These are phyloP conservation scores for Cenchrus purpureus DNA, from an alignment of 176 grass and related monocot genomes.

Conservation along the genomic window DNA sequence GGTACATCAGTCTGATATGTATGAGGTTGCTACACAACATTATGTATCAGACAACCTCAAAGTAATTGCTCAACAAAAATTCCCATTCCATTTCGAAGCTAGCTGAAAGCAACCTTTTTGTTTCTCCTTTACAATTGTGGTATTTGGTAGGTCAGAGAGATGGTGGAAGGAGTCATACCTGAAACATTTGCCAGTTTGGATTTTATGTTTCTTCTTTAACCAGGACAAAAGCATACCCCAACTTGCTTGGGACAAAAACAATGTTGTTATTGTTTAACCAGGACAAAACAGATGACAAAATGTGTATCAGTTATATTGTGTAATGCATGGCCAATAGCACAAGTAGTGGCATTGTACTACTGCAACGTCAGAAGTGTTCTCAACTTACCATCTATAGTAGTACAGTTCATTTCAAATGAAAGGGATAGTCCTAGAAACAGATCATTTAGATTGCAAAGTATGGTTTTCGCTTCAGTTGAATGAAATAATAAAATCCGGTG, in stretches of 20 bases:
- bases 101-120: background rate
- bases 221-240: too few relatives aligned
- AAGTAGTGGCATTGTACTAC: background rate
- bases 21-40: background rate
- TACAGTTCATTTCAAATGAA: background rate
- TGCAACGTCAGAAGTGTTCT: background rate
- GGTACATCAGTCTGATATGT: background rate
- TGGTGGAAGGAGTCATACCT: too few relatives aligned
- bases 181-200: background rate
- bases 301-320: background rate
- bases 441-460: background rate
- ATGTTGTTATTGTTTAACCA: background rate
- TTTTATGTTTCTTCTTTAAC: background rate
- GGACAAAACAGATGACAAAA: background rate
- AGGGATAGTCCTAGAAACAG: background rate
- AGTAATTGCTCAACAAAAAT: background rate
- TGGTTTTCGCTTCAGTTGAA: background rate
- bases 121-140: background rate
- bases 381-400: too few relatives aligned
- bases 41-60: slow-evolving; percentile 1
- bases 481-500: background rate
- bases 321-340: background rate
- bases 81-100: background rate
- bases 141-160: background rate
- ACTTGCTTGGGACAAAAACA: too few relatives aligned